Evolutionary conservation across 306 rosid genomes (phyloP).

Genomic region (Cucurbita moschata): DNA sequence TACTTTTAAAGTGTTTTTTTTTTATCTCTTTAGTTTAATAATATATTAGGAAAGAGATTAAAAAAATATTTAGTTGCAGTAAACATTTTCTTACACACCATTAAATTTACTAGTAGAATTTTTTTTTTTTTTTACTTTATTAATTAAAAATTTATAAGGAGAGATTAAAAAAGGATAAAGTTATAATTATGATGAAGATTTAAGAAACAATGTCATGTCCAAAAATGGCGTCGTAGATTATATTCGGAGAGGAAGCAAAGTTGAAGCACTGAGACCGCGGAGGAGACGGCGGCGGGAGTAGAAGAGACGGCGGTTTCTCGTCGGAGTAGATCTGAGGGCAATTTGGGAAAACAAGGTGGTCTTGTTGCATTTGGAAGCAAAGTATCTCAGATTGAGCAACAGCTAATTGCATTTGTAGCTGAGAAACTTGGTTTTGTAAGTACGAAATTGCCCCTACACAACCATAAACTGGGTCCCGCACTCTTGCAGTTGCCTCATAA

Average conservation of each 20-base stretch:
- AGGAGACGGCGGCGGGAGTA: constrained; percentile 24
- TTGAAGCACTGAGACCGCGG: constrained; percentile 28
- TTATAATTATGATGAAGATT: background rate
- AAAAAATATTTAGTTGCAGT: too few relatives aligned
- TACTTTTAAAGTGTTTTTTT: too few relatives aligned
- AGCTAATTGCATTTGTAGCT: constrained; percentile 88
- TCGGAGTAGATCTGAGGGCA: constrained; percentile 8
- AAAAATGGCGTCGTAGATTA: constrained; percentile 35
- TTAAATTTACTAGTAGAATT: too few relatives aligned
- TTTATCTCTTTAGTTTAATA: too few relatives aligned
- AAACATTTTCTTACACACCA: too few relatives aligned
- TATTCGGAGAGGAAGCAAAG: constrained; percentile 40
- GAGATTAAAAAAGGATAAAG: background rate
- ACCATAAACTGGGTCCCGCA: constrained; percentile 83
- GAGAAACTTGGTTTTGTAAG: constrained; percentile 71
- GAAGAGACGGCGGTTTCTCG: background rate
- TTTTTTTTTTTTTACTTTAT: too few relatives aligned
- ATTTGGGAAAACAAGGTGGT: constrained; percentile 13
- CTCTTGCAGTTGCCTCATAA: constrained; percentile 89
- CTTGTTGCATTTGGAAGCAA: constrained; percentile 70
- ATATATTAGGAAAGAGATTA: too few relatives aligned
- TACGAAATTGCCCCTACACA: constrained; percentile 76
- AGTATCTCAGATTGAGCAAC: constrained; percentile 86
- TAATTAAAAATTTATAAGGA: too few relatives aligned
- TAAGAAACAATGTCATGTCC: constrained; percentile 71